A percentile compares a stretch with the other conserved stretches of the same genome.
These are phyloP conservation scores for Chlorokybus atmophyticus DNA, from an alignment of 139 green algal species.

Conservation along the genomic window DNA sequence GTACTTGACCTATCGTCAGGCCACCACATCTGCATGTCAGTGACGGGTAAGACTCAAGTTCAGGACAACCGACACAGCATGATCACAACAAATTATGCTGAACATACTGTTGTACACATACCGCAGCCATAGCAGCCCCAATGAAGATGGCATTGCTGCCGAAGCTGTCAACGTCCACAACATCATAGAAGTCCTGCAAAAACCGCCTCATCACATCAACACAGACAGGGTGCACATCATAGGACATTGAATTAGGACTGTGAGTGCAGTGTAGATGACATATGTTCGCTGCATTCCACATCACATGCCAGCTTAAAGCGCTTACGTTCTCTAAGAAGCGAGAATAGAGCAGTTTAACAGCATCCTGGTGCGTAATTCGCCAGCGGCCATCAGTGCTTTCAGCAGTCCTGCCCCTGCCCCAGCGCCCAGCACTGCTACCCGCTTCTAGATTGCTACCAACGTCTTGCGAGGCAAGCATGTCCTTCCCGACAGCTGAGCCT, in stretches of 20 bases:
- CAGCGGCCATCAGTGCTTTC: neutral
- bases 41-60: too few relatives aligned
- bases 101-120: too few relatives aligned
- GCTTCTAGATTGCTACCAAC: neutral
- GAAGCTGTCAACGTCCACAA: slow-evolving; percentile 53
- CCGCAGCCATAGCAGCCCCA: slow-evolving; percentile 28
- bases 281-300: neutral
- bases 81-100: too few relatives aligned
- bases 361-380: slow-evolving; percentile 26
- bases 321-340: neutral
- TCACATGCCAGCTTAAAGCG: neutral
- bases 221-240: too few relatives aligned
- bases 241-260: too few relatives aligned
- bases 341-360: slow-evolving; percentile 33
- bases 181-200: slow-evolving; percentile 43
- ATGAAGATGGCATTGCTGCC: slow-evolving; percentile 34
- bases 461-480: neutral
- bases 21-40: too few relatives aligned
- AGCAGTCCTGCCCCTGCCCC: neutral
- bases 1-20: too few relatives aligned
- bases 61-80: too few relatives aligned
- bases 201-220: neutral
- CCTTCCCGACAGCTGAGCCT: slow-evolving; percentile 1
- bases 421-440: neutral
- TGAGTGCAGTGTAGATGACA: too few relatives aligned